These are phyloP conservation scores for Pythium plurisporium DNA, from an alignment of 352 stramenopile genomes.

Conservation along the genomic window DNA sequence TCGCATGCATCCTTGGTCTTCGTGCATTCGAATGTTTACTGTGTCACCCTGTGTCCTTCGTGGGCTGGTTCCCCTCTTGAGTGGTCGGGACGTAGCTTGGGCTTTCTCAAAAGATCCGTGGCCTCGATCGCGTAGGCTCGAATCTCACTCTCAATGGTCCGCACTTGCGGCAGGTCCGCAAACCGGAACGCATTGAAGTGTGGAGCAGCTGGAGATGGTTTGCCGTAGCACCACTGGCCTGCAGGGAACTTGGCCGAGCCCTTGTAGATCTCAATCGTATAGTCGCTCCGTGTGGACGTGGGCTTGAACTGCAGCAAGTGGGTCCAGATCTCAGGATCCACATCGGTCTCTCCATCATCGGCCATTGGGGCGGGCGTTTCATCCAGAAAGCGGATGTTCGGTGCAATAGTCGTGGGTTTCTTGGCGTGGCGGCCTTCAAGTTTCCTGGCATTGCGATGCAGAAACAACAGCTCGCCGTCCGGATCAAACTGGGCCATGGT, in stretches of 20 bases:
- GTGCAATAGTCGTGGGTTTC: background rate
- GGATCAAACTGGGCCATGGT: conserved; percentile 73
- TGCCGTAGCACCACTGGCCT: conserved; percentile 57
- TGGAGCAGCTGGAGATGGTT: conserved; percentile 24
- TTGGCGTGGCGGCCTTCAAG: conserved; percentile 37
- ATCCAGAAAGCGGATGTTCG: too few species aligned
- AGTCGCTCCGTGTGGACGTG: conserved; percentile 34
- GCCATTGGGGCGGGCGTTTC: too few species aligned
- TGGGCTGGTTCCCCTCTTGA: too few species aligned
- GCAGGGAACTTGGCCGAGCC: conserved; percentile 29
- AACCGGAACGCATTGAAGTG: conserved; percentile 22
- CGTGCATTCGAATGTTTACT: too few species aligned
- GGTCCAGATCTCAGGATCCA: conserved; percentile 58
- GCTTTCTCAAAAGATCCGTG: conserved; percentile 7
- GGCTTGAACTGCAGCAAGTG: conserved; percentile 62
- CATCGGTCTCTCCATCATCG: conserved; percentile 4
- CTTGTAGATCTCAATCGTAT: conserved; percentile 50
- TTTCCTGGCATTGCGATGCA: conserved; percentile 74
- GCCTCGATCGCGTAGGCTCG: conserved; percentile 17
- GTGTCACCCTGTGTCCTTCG: too few species aligned
- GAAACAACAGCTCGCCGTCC: conserved; percentile 49
- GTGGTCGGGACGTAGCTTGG: too few species aligned
- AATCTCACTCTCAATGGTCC: conserved; percentile 21
- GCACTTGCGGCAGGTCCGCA: conserved; percentile 9
- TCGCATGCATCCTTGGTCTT: too few species aligned